Evolutionary conservation across 768 basidiomycete species (phyloP).

Genomic region (Mycena capillaripes): DNA sequence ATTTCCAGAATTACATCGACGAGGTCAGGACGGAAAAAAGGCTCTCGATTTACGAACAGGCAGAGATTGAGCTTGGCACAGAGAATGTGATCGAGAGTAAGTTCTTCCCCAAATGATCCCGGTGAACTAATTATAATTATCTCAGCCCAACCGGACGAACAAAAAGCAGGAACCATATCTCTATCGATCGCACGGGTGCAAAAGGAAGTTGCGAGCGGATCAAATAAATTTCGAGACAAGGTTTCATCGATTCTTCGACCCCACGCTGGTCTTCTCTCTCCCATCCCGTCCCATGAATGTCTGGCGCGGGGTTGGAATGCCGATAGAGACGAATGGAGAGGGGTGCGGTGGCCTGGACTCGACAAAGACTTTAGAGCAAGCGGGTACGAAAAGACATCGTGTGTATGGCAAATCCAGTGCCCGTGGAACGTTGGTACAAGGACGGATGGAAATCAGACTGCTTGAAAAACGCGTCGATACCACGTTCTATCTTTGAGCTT

Average conservation of each 20-base stretch:
- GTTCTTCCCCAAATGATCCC: neutral
- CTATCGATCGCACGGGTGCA: slow-evolving; percentile 6
- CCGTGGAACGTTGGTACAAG: too few species aligned
- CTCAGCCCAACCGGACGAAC: neutral
- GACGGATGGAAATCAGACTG: too few species aligned
- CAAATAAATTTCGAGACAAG: neutral
- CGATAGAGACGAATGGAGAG: slow-evolving; percentile 5
- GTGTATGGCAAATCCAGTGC: slow-evolving; percentile 6
- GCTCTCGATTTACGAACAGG: slow-evolving; percentile 8
- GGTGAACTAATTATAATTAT: neutral
- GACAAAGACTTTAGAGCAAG: slow-evolving; percentile 11
- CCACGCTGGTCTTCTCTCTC: too few species aligned
- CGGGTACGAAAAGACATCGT: neutral
- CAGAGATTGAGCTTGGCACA: neutral
- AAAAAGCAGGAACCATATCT: slow-evolving; percentile 3
- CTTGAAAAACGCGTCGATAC: too few species aligned
- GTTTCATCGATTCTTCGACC: neutral
- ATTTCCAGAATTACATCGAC: slow-evolving; percentile 2
- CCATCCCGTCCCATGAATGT: slow-evolving; percentile 12
- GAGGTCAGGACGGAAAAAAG: neutral
- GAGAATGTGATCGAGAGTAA: neutral
- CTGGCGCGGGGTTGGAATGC: slow-evolving; percentile 16
- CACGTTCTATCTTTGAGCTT: too few species aligned
- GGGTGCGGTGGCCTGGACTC: slow-evolving; percentile 11
- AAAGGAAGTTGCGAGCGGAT: neutral